Evolutionary conservation across 805 yeast species (phyloP), one percentile per base, ranked within the genome.

Genomic region (Candida ortonii): DNA sequence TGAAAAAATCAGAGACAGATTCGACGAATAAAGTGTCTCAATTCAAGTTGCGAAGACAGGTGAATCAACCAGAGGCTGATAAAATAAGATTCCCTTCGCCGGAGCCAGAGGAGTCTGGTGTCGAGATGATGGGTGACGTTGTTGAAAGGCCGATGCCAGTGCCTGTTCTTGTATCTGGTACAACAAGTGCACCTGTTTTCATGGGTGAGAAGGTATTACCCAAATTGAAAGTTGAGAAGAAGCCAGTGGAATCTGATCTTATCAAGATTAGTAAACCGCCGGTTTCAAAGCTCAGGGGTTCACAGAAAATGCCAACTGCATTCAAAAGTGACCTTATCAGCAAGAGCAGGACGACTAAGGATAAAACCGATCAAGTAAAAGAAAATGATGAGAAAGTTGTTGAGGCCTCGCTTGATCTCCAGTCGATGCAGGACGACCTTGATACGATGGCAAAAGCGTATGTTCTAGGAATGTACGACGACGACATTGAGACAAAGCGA

Each of bases 371-470:
- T 10, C 13, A 24, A 5, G 28, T 21, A 12, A 22, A 16, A 23
- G 26, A n/a, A 6, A 16, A 20, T 5, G 13, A 3, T 6, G 23
- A n/a, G 13, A 14, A 11, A 13, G 48, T 54, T 11, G 40, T 46
- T 24, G 58, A 55, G 16, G 56, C 67, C 3, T 39, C 56, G 1
- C 42, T 67, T 7, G 80, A 76, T 40, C 71, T 64, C 44, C 53
- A 49, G 7, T 46, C 64, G 2, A 38, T 73, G 18, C 68, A 66
- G 16, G 62, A 63, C 13, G 71, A 76, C 45, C 37, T 71, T 44
- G 81, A 76, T 30, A 67, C 71, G 3, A 72, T 78, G 80, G 82
- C 76, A 0, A 65, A 68, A 33, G 83, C 82, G 1, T 80, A 80
- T 44, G 60, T 67, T n/a, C 45, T 66, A 15, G 85, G 84, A 1